phyloP scores from a whole-genome alignment of 2,329 filamentous ascomycete species.

The Diaporthe destruens region DNA sequence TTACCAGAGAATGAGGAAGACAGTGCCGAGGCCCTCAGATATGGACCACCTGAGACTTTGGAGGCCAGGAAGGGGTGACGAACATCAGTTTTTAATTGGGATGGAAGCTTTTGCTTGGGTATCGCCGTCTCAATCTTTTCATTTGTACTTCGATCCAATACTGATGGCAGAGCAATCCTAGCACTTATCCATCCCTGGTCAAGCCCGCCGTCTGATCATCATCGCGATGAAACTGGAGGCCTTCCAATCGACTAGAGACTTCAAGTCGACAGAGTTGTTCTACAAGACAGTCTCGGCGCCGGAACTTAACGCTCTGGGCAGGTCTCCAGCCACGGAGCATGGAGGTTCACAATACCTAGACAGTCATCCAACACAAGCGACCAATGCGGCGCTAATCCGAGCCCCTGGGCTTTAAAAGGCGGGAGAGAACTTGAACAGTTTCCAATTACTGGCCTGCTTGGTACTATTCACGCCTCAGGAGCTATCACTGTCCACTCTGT shows the following conservation, averaged over 20 bases:
- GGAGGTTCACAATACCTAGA: background rate
- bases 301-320: background rate
- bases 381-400: too few species aligned
- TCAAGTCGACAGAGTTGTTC: background rate
- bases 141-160: background rate
- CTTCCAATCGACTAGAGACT: background rate
- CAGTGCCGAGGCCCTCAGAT: background rate
- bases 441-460: background rate
- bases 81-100: background rate
- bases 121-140: background rate
- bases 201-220: background rate
- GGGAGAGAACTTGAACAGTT: background rate
- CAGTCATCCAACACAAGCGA: background rate
- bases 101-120: background rate
- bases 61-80: background rate
- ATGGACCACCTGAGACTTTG: background rate
- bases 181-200: background rate
- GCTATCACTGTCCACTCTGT: background rate
- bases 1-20: background rate
- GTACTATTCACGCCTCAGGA: too few species aligned
- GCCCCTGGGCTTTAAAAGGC: background rate
- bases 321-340: too few species aligned
- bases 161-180: background rate
- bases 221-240: background rate
- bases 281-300: background rate